Percentiles rank a stretch among this genome's conserved stretches.
These are phyloP conservation scores for Leonotis leonurus DNA, from an alignment of 257 asterid species.

Conservation along the genomic window DNA sequence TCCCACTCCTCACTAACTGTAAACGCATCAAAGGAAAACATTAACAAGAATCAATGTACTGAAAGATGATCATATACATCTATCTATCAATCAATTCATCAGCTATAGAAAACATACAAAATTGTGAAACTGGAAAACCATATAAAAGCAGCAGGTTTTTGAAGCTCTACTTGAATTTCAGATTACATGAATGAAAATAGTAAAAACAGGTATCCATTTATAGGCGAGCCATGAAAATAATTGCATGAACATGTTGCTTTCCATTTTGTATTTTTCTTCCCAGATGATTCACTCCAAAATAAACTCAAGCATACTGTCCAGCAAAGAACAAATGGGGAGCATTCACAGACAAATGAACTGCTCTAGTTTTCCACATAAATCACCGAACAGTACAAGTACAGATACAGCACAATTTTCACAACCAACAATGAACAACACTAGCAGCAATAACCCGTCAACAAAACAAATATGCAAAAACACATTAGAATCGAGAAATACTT, in stretches of 20 bases:
- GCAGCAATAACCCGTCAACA: not conserved
- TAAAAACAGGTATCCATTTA: too few relatives aligned
- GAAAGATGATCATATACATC: not conserved
- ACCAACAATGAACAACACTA: not conserved
- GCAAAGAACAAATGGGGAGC: not conserved
- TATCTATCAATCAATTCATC: not conserved
- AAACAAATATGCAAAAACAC: not conserved
- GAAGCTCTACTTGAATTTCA: not conserved
- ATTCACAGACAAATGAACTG: not conserved
- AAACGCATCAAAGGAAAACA: not conserved
- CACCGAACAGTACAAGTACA: not conserved
- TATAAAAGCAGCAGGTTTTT: not conserved
- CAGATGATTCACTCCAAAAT: not conserved
- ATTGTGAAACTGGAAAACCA: not conserved
- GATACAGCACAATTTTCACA: not conserved
- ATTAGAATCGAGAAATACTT: not conserved
- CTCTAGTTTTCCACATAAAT: not conserved
- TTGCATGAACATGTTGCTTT: not conserved
- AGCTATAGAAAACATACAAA: not conserved
- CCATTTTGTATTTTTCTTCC: not conserved
- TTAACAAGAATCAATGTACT: not conserved
- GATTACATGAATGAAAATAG: not conserved
- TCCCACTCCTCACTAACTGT: slow-evolving; percentile 30
- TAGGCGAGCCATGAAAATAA: not conserved
- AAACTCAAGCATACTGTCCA: not conserved